phyloP scores from a whole-genome alignment of 2,329 filamentous ascomycete species.

The Microascus cirrosus region DNA sequence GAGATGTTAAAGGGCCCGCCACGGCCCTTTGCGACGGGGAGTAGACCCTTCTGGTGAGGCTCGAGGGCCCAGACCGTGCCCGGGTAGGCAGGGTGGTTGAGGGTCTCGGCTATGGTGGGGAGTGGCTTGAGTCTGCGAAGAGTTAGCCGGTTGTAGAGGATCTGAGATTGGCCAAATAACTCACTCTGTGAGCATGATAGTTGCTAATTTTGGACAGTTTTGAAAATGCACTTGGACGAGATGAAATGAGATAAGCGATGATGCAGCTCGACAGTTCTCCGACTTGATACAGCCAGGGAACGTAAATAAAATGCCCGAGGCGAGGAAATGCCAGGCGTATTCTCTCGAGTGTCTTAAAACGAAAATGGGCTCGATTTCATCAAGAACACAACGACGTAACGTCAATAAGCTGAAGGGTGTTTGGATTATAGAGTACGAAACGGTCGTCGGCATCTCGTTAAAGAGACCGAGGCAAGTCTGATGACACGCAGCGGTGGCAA shows the following conservation, averaged over 20 bases:
- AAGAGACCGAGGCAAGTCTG: too few relatives aligned
- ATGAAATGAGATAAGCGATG: background rate
- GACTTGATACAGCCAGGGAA: background rate
- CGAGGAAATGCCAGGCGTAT: too few relatives aligned
- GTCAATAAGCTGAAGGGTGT: too few relatives aligned
- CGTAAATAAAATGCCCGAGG: too few relatives aligned
- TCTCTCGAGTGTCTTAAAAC: too few relatives aligned
- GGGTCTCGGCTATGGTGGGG: slow-evolving; percentile 44
- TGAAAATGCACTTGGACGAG: background rate
- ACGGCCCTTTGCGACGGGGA: slow-evolving; percentile 54
- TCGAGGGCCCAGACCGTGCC: slow-evolving; percentile 59
- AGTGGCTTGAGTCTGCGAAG: slow-evolving; percentile 9
- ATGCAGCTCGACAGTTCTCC: background rate
- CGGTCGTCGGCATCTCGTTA: too few relatives aligned
- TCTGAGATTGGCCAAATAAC: background rate
- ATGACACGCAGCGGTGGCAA: too few relatives aligned
- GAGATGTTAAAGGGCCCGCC: slow-evolving; percentile 67
- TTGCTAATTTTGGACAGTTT: background rate
- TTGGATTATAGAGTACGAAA: too few relatives aligned
- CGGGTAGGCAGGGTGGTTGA: slow-evolving; percentile 54
- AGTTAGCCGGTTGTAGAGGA: background rate
- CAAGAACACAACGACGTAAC: too few relatives aligned
- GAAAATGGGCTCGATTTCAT: too few relatives aligned
- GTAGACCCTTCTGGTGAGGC: slow-evolving; percentile 48
- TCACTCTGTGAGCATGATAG: background rate